Evolutionary conservation across 2,329 filamentous ascomycete genomes (phyloP).

Genomic region (Emergomyces orientalis): DNA sequence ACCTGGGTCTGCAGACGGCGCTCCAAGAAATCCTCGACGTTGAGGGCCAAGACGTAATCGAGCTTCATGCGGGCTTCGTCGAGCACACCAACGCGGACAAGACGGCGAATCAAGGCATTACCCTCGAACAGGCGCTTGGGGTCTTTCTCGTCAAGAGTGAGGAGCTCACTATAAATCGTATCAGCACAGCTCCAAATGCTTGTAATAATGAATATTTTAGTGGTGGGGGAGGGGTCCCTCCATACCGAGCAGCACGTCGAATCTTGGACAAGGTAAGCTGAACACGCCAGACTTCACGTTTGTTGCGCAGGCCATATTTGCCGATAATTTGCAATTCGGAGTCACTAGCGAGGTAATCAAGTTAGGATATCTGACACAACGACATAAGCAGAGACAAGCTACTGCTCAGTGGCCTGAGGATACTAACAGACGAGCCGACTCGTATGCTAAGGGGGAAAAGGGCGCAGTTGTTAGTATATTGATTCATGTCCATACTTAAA

Average conservation of each 20-base stretch:
- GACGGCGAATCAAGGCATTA: constrained; percentile 99
- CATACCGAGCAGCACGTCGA: constrained; percentile 99
- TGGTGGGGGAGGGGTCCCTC: constrained; percentile 17
- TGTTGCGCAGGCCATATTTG: constrained; percentile 99
- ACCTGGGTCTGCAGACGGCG: constrained; percentile 99
- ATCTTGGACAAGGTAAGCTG: constrained; percentile 99
- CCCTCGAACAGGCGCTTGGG: constrained; percentile 99
- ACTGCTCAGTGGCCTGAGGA: constrained; percentile 84
- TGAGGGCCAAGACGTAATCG: constrained; percentile 99
- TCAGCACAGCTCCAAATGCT: not conserved
- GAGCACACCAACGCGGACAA: constrained; percentile 98
- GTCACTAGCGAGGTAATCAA: constrained; percentile 66
- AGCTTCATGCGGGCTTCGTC: constrained; percentile 99
- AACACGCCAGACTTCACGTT: constrained; percentile 99
- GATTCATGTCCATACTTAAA: constrained; percentile 9
- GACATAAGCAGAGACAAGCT: constrained; percentile 98
- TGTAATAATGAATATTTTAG: too few relatives aligned
- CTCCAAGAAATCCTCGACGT: constrained; percentile 99
- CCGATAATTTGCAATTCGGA: constrained; percentile 99
- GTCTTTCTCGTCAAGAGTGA: constrained; percentile 99
- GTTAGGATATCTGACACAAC: constrained; percentile 60
- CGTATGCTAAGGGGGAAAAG: constrained; percentile 55
- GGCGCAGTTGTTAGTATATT: constrained; percentile 8
- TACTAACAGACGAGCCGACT: constrained; percentile 99
- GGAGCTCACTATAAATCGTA: constrained; percentile 67